These are phyloP conservation scores for Elongisporangium undulatum DNA, from an alignment of 352 stramenopile genomes.

Conservation along the genomic window DNA sequence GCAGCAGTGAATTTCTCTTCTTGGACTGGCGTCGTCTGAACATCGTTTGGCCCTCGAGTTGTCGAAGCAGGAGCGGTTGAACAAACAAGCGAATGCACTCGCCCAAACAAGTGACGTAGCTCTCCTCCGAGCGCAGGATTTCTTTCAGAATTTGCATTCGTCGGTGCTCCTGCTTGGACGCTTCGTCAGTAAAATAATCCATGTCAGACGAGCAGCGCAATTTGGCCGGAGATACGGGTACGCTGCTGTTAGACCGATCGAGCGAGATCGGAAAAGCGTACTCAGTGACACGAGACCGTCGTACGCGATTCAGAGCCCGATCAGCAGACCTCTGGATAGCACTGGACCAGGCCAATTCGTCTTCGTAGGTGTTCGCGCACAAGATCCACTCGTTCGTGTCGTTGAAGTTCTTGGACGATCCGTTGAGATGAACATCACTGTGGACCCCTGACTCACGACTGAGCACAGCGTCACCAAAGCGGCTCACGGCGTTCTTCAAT, in stretches of 20 bases:
- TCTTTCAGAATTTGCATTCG: slow-evolving; percentile 79
- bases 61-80: slow-evolving; percentile 68
- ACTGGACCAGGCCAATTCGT: slow-evolving; percentile 60
- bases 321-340: slow-evolving; percentile 70
- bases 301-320: slow-evolving; percentile 50
- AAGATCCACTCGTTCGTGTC: slow-evolving; percentile 66
- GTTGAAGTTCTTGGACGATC: slow-evolving; percentile 4
- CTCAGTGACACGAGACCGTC: slow-evolving; percentile 57
- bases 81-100: slow-evolving; percentile 84
- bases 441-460: slow-evolving; percentile 2
- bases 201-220: slow-evolving; percentile 16
- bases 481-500: slow-evolving; percentile 53
- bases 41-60: slow-evolving; percentile 77
- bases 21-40: slow-evolving; percentile 58
- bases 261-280: neutral
- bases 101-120: slow-evolving; percentile 77
- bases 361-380: slow-evolving; percentile 52
- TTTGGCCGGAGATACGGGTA: slow-evolving; percentile 11
- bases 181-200: slow-evolving; percentile 36
- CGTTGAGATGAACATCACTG: slow-evolving; percentile 6
- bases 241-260: neutral
- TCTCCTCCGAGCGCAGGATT: slow-evolving; percentile 80
- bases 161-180: slow-evolving; percentile 51
- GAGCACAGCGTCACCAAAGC: slow-evolving; percentile 38
- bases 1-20: slow-evolving; percentile 51